phyloP scores from a whole-genome alignment of 345 rosid genomes.

The Eucalyptus grandis region DNA sequence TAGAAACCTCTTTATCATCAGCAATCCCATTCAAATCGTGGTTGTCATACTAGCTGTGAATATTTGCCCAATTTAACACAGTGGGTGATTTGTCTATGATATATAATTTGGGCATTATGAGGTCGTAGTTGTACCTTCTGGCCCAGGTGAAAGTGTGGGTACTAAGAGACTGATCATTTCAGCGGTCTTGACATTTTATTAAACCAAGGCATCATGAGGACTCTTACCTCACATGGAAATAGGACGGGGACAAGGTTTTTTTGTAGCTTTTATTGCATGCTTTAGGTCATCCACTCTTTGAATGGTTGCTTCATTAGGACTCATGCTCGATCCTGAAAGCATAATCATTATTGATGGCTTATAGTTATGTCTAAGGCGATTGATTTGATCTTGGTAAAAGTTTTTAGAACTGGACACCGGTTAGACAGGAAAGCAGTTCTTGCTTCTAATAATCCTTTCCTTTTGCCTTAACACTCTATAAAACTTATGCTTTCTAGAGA shows the following conservation, averaged over 20 bases:
- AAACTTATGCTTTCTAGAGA: slow-evolving; percentile 27
- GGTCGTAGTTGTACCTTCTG: not conserved
- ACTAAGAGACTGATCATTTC: not conserved
- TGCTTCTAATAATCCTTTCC: not conserved
- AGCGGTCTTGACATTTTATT: not conserved
- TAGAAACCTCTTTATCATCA: not conserved
- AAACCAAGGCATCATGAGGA: not conserved
- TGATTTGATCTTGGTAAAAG: not conserved
- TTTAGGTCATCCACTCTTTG: not conserved
- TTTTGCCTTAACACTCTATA: not conserved
- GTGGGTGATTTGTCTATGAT: not conserved
- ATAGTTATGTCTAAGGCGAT: not conserved
- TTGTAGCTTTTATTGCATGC: not conserved
- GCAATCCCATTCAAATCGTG: not conserved
- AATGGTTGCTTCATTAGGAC: not conserved
- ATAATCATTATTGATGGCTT: not conserved
- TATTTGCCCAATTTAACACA: not conserved
- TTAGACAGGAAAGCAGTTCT: not conserved
- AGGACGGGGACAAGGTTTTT: not conserved
- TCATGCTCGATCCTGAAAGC: not conserved
- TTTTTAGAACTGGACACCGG: not conserved
- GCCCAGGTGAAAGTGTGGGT: not conserved
- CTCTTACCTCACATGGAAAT: not conserved
- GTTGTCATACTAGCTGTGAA: not conserved
- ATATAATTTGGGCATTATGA: not conserved